Conservation (phyloP, 225 moss, liverwort and hornwort genomes). For the Anthoceros angustus region DNA sequence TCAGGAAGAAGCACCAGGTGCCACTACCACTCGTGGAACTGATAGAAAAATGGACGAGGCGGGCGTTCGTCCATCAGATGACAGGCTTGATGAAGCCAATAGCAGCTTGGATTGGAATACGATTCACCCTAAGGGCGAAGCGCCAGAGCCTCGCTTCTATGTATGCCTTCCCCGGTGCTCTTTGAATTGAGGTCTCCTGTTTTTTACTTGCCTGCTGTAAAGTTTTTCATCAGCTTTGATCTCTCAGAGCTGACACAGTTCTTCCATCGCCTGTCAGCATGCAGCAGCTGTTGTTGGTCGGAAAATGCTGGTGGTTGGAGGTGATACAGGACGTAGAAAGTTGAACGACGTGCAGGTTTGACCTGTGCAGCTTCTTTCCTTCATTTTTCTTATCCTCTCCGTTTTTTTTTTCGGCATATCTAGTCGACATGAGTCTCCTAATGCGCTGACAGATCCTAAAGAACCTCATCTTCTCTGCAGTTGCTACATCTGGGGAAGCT, state of each 20-base stretch:
- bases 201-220: background rate
- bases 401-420: background rate
- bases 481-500: constrained; percentile 83
- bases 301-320: constrained; percentile 78
- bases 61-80: constrained; percentile 19
- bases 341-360: constrained; percentile 77
- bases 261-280: constrained; percentile 44
- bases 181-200: no score
- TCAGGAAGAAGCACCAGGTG: no score
- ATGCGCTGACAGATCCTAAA: no score
- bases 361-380: background rate
- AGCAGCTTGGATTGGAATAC: constrained; percentile 43
- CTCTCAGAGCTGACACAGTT: background rate
- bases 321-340: constrained; percentile 42
- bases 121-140: constrained; percentile 41
- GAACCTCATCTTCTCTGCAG: constrained; percentile 20
- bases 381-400: background rate
- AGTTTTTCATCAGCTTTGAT: background rate
- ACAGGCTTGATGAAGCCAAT: constrained; percentile 43
- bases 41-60: background rate
- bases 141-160: constrained; percentile 55
- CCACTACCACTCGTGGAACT: no score
- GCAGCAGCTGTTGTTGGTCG: constrained; percentile 94
- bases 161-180: constrained; percentile 22
- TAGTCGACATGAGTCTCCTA: background rate